phyloP scores from a whole-genome alignment of 2,329 filamentous ascomycete species.

The Cladosporium phlei region DNA sequence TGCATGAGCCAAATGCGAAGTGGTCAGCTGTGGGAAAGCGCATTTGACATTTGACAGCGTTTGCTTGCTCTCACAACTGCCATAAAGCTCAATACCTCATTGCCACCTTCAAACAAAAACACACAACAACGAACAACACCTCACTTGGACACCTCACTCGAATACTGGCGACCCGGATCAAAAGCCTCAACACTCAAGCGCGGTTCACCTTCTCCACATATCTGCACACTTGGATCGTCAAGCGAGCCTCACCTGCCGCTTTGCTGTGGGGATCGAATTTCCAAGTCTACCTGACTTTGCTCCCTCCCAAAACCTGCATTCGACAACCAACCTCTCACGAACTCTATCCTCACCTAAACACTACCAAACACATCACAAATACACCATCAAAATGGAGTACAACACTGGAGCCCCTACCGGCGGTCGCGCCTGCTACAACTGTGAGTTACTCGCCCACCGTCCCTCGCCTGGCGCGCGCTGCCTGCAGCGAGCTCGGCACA shows the following conservation, averaged over 20 bases:
- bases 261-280: conserved; percentile 3
- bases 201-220: conserved; percentile 3
- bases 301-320: conserved; percentile 6
- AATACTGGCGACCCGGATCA: too few species aligned
- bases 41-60: too few species aligned
- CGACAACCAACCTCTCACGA: conserved; percentile 10
- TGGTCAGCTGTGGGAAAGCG: too few species aligned
- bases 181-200: too few species aligned
- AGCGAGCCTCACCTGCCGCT: conserved; percentile 7
- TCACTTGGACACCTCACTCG: too few species aligned
- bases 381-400: conserved; percentile 42
- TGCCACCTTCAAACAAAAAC: too few species aligned
- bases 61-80: too few species aligned
- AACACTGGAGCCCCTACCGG: conserved; percentile 30
- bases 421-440: conserved; percentile 56
- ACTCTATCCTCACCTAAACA: conserved; percentile 11
- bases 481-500: background rate
- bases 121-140: too few species aligned
- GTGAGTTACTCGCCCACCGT: conserved; percentile 37
- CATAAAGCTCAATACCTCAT: too few species aligned
- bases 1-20: background rate
- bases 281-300: conserved; percentile 1
- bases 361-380: conserved; percentile 13
- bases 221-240: conserved; percentile 10
- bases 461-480: background rate